Evolutionary conservation across 31 red algal genomes (phyloP).

Genomic region (Porphyra umbilicalis): DNA sequence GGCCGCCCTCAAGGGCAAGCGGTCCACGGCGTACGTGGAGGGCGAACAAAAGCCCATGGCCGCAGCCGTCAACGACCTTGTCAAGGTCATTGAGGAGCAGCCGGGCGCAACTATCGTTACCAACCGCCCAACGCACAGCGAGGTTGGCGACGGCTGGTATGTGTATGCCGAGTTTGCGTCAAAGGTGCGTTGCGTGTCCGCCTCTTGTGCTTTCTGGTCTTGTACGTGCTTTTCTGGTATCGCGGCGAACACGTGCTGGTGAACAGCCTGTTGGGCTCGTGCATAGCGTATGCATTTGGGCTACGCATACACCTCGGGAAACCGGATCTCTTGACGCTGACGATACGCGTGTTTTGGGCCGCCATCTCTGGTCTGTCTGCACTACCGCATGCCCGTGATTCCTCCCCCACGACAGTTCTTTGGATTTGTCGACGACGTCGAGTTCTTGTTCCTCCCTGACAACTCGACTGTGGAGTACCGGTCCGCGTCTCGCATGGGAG

Average conservation of each 20-base stretch:
- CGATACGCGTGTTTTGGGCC: conserved; percentile 58
- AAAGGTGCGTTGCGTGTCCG: neutral
- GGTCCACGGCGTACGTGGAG: neutral
- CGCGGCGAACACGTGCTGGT: neutral
- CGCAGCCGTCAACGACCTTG: conserved; percentile 46
- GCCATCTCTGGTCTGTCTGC: too few relatives aligned
- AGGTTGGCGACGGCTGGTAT: conserved; percentile 61
- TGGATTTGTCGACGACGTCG: conserved; percentile 82
- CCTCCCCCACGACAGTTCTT: too few relatives aligned
- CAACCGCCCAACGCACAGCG: conserved; percentile 19
- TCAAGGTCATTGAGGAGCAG: conserved; percentile 33
- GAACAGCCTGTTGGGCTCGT: neutral
- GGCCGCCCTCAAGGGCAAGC: neutral
- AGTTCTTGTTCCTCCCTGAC: conserved; percentile 73
- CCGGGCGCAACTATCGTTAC: conserved; percentile 38
- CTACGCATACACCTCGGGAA: neutral
- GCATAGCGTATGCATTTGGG: neutral
- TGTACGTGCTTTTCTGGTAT: neutral
- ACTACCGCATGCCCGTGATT: too few relatives aligned
- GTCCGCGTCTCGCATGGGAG: conserved; percentile 45
- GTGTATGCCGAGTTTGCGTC: conserved; percentile 17
- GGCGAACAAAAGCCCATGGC: conserved; percentile 22
- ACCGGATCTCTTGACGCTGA: neutral
- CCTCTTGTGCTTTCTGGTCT: neutral
- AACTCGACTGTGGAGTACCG: conserved; percentile 63